Conservation (phyloP, 2,329 filamentous ascomycete species). For the Fusarium sp. region DNA sequence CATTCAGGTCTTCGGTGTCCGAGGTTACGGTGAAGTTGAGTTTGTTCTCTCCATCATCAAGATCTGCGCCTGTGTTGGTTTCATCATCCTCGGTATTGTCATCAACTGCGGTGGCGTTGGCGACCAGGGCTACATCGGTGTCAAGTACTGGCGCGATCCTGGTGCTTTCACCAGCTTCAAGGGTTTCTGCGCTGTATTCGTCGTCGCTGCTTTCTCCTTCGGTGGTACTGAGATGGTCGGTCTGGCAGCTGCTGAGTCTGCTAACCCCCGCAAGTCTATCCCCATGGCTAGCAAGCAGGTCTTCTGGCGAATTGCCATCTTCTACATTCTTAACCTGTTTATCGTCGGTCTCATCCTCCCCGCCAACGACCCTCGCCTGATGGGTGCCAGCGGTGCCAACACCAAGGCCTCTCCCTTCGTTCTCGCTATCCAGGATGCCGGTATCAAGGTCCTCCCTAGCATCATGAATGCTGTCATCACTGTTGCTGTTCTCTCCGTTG, state of each 20-base stretch:
- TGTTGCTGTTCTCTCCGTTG: conserved; percentile 88
- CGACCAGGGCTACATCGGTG: conserved; percentile 80
- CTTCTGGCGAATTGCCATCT: conserved; percentile 92
- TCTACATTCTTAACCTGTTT: conserved; percentile 86
- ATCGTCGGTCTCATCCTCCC: conserved; percentile 86
- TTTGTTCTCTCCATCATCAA: conserved; percentile 90
- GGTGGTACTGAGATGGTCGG: conserved; percentile 81
- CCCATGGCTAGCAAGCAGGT: conserved; percentile 92
- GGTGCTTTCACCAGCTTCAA: conserved; percentile 88
- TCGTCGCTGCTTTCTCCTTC: conserved; percentile 79
- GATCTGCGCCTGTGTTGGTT: conserved; percentile 70
- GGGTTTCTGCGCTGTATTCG: conserved; percentile 79
- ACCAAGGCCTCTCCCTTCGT: conserved; percentile 89
- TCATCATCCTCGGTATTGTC: conserved; percentile 83
- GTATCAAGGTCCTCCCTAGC: conserved; percentile 82
- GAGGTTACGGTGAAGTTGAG: conserved; percentile 89
- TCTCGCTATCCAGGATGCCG: conserved; percentile 86
- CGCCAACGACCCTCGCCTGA: conserved; percentile 72
- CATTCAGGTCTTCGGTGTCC: conserved; percentile 90
- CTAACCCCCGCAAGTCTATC: conserved; percentile 80
- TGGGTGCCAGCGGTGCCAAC: conserved; percentile 67
- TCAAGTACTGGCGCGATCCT: conserved; percentile 78
- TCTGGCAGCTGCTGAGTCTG: conserved; percentile 80
- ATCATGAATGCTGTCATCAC: conserved; percentile 96
- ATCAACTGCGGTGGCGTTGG: conserved; percentile 85